Percentiles rank a stretch among this genome's conserved stretches.
Evolutionary conservation across 345 rosid genomes (phyloP).

Genomic region (Crucihimalaya himalaica): DNA sequence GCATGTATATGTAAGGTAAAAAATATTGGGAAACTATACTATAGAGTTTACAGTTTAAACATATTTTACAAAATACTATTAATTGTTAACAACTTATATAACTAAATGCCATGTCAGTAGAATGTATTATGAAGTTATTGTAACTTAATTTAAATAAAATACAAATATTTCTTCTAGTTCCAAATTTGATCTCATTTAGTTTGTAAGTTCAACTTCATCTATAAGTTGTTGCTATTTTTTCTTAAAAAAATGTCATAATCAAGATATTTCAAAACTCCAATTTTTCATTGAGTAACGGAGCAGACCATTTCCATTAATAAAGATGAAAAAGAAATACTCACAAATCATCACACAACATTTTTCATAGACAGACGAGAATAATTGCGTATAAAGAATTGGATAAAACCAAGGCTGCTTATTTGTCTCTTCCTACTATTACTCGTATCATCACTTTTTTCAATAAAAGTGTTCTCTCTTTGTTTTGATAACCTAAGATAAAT

Average conservation of each 20-base stretch:
- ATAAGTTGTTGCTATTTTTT: neutral
- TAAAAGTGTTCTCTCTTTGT: neutral
- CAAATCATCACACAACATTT: neutral
- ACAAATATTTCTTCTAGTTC: no score
- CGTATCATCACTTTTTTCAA: neutral
- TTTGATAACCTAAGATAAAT: neutral
- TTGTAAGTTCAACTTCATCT: neutral
- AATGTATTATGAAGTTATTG: no score
- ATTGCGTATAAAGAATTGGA: neutral
- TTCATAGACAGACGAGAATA: neutral
- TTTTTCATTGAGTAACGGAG: neutral
- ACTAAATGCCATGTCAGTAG: no score
- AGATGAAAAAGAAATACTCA: neutral
- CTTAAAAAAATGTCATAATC: neutral
- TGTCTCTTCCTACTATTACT: neutral
- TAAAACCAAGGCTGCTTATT: neutral
- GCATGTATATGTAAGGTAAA: slow-evolving; percentile 4
- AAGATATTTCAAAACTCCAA: neutral
- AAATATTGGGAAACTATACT: neutral
- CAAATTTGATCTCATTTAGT: no score
- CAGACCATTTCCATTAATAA: neutral
- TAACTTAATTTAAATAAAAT: no score
- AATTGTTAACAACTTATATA: no score
- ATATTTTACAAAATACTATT: neutral
- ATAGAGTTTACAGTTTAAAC: neutral